phyloP scores from a whole-genome alignment of 352 stramenopile genomes.

The Pythium coloratum region DNA sequence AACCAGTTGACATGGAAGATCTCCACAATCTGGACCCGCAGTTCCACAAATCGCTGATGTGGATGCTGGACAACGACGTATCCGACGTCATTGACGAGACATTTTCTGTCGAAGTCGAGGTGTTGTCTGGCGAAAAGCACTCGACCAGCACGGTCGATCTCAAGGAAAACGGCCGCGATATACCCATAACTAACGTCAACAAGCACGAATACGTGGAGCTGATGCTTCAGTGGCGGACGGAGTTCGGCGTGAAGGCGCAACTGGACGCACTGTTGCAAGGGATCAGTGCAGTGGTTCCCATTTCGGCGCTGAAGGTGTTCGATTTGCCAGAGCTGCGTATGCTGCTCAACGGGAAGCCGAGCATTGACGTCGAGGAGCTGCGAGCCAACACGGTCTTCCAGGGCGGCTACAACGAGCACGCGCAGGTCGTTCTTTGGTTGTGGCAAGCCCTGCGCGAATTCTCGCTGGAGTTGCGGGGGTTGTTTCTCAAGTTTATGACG shows the following conservation, averaged over 20 bases:
- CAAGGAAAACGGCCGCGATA: constrained; percentile 39
- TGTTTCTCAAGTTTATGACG: constrained; percentile 87
- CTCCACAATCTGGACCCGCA: constrained; percentile 76
- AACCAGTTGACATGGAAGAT: constrained; percentile 49
- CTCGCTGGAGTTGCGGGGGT: constrained; percentile 47
- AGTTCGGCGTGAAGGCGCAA: constrained; percentile 36
- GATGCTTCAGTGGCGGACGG: constrained; percentile 42
- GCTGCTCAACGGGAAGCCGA: constrained; percentile 55
- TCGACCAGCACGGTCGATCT: constrained; percentile 31
- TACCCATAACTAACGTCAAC: constrained; percentile 51
- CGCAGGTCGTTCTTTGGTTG: constrained; percentile 79
- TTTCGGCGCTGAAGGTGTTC: constrained; percentile 37
- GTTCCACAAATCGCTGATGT: constrained; percentile 76
- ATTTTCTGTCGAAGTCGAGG: constrained; percentile 72
- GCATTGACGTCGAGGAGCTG: constrained; percentile 85
- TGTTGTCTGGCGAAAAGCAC: neutral
- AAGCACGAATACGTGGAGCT: constrained; percentile 53
- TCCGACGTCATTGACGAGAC: constrained; percentile 79
- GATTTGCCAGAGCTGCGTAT: constrained; percentile 39
- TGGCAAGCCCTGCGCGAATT: constrained; percentile 83
- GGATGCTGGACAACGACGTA: constrained; percentile 88
- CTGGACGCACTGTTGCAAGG: constrained; percentile 42
- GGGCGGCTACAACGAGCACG: constrained; percentile 75
- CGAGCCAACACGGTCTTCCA: constrained; percentile 78
- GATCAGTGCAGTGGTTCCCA: constrained; percentile 33